A percentile compares a stretch with the other conserved stretches of the same genome.
These are phyloP conservation scores for Elymus sibiricus DNA, from an alignment of 176 grass and related monocot species.

Conservation along the genomic window DNA sequence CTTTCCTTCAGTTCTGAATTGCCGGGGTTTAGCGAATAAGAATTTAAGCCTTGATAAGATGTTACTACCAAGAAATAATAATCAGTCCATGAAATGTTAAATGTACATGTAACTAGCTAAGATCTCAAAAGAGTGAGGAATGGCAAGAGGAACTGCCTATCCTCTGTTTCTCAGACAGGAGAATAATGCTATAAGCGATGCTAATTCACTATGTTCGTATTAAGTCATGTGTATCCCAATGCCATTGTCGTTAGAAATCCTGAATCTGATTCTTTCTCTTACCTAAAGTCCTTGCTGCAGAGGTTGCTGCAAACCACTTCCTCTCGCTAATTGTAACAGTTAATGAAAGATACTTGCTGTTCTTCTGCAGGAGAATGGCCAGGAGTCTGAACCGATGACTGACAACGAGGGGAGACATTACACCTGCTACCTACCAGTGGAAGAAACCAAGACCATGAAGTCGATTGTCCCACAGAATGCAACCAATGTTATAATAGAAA, in stretches of 20 bases:
- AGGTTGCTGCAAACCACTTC: not conserved
- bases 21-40: not conserved
- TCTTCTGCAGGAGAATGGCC: constrained; percentile 66
- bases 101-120: not conserved
- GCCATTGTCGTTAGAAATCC: not conserved
- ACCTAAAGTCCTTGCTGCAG: not conserved
- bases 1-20: not conserved
- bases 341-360: not conserved
- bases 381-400: constrained; percentile 68
- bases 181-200: not conserved
- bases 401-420: constrained; percentile 74
- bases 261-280: not conserved
- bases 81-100: not conserved
- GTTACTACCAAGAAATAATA: not conserved
- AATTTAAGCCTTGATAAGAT: not conserved
- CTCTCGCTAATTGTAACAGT: not conserved
- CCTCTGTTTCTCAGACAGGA: not conserved
- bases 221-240: not conserved
- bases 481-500: constrained; percentile 80
- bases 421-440: constrained; percentile 71
- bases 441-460: constrained; percentile 74
- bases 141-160: not conserved
- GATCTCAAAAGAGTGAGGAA: not conserved
- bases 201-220: not conserved
- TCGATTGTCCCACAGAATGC: constrained; percentile 71